Base-by-base conservation (phyloP, 352 stramenopile species). In the Pythium graminicola region DNA sequence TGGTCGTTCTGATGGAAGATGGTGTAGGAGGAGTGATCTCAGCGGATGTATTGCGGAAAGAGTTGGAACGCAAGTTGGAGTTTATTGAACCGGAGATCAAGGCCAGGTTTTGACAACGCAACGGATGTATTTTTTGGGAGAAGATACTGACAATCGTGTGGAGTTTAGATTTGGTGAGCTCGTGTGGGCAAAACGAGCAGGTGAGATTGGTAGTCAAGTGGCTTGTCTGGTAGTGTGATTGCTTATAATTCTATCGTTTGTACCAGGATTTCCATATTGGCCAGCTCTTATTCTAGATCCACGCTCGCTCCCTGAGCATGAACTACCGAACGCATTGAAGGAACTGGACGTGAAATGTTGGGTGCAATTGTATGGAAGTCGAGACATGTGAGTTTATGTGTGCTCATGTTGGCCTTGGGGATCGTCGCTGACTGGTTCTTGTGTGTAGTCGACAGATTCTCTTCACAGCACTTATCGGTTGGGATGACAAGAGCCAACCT, bases 251-350 rank as follows among this genome's bases (percentile, higher is more conserved):
- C 39, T 38, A 36, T 7, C 16, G 31, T 46, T 28, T 23, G 6
- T 28, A n/a, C n/a, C n/a, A 60, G 53, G 19, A 1, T 60, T 60
- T 20, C 53, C 53, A 0, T 60, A 26, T 24, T 60, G 53, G 53
- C 53, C 53, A 5, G 53, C 43, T 6, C 33, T 60, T 19, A 54
- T 60, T 16, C 28, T 60, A 22, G 53, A 60, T 33, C 53, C 53
- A 17, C 53, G 43, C 4, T 8, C 36, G 7, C 53, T 60, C 22
- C 43, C 53, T 0, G 38, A 49, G 2, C 17, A 60, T 10, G n/a
- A 60, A 11, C 19, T 54, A 7, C 33, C 44, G 4, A 52, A 28
- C 6, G 53, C 53, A 5, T 11, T 60, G 8, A 60, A 60, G 36
- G 42, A 52, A 35, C 7, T 52, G 22, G 53, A 60, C 27, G 42